Base-by-base conservation (phyloP, 345 rosid genomes). In the Melastoma malabathricum region DNA sequence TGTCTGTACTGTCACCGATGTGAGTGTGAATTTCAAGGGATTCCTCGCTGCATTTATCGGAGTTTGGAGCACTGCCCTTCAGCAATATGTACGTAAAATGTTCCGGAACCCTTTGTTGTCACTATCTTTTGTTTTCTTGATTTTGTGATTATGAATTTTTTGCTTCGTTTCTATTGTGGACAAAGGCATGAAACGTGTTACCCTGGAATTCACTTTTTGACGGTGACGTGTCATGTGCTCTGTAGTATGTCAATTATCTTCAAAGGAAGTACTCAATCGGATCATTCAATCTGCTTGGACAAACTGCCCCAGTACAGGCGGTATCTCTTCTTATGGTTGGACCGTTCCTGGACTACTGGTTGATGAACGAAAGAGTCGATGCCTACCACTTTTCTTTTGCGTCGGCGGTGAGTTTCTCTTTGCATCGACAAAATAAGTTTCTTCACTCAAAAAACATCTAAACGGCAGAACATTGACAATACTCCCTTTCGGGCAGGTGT, bases 301-400 rank as follows among this genome's bases (percentile, higher is more conserved):
- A 85, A 71, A 93, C 97, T 14, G 99, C 97, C 74, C 99, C 95
- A 2, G 83, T 79, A 43, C 99, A 93, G 76, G 97, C 97, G 43
- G 82, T 79, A 47, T 81, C 92, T 59, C 70, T 93, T 64, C 76
- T 93, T 55, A 54, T 83, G 50, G 74, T 71, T 8, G 99, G 99
- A 16, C 99, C 97, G 19, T 83, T 93, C 72, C 61, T 83, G 55
- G 97, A 93, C 70, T 93, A 73, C 59, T 79, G 87, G 94, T 66
- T 93, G 71, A 88, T 95, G 16, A 68, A 63, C 54, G 80, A 83
- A 66, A 76, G 83, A 72, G 84, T 88, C 47, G 79, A 85, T 63
- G 84, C 84, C 31, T 93, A 56, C 57, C 59, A 75, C 67, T 88
- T 69, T 45, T 52, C 77, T 43, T 63, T 72, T 27, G 14, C 52